These are phyloP conservation scores for Sphaerostilbella broomeana DNA, from an alignment of 2,329 filamentous ascomycete genomes.

Conservation along the genomic window DNA sequence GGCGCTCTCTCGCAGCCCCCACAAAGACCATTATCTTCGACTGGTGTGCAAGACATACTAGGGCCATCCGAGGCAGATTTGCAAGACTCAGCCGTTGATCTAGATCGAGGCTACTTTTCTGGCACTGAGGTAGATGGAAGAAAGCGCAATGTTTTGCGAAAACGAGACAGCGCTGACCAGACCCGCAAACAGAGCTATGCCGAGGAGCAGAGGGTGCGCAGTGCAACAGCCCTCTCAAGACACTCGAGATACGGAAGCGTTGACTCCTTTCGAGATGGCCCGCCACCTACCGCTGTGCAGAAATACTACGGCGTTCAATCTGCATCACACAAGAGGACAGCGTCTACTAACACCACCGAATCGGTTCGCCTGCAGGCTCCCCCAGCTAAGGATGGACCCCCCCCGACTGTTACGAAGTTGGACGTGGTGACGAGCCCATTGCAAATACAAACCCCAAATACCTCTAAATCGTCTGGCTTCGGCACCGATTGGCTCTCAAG, in stretches of 20 bases:
- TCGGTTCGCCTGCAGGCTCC: slow-evolving; percentile 45
- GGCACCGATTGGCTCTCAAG: slow-evolving; percentile 53
- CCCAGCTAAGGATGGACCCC: slow-evolving; percentile 46
- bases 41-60: slow-evolving; percentile 41
- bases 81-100: slow-evolving; percentile 50
- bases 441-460: slow-evolving; percentile 37
- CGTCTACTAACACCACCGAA: slow-evolving; percentile 53
- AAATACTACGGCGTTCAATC: slow-evolving; percentile 58
- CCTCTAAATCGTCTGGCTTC: slow-evolving; percentile 37
- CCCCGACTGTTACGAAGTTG: slow-evolving; percentile 56
- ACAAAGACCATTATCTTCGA: slow-evolving; percentile 46
- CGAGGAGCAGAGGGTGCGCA: slow-evolving; percentile 64
- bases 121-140: slow-evolving; percentile 75
- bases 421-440: slow-evolving; percentile 39
- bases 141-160: slow-evolving; percentile 72
- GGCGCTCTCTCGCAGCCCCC: slow-evolving; percentile 36
- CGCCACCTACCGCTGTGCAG: slow-evolving; percentile 53
- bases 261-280: slow-evolving; percentile 62
- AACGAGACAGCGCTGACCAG: slow-evolving; percentile 59
- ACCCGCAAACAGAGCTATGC: slow-evolving; percentile 70
- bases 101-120: slow-evolving; percentile 90
- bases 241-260: slow-evolving; percentile 75
- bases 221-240: slow-evolving; percentile 57
- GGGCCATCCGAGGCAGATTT: slow-evolving; percentile 32
- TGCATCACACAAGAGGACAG: slow-evolving; percentile 50